Evolutionary conservation across 306 rosid genomes (phyloP).

Genomic region (Aeschynomene evenia): DNA sequence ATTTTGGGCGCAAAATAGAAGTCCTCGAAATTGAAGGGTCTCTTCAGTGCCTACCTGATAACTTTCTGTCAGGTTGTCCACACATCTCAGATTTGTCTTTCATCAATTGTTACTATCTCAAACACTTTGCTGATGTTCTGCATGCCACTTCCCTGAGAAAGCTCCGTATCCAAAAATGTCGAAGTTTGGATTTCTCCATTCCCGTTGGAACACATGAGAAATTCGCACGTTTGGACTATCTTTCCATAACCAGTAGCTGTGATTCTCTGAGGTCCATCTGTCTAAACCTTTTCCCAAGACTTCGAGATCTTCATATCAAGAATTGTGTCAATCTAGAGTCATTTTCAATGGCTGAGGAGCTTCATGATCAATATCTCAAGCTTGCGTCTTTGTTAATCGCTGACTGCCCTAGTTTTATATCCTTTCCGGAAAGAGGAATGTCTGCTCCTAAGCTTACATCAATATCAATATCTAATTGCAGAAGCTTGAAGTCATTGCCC

Average conservation of each 20-base stretch:
- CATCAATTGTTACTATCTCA: neutral
- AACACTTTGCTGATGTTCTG: neutral
- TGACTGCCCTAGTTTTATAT: neutral
- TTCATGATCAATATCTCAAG: neutral
- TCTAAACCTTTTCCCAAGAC: slow-evolving; percentile 7
- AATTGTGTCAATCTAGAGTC: neutral
- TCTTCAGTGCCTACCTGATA: slow-evolving; percentile 4
- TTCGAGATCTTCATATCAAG: neutral
- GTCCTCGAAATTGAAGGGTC: neutral
- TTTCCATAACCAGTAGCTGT: neutral
- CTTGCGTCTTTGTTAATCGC: neutral
- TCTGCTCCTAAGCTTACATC: neutral
- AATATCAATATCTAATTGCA: neutral
- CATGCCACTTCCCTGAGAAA: neutral
- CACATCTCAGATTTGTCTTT: neutral
- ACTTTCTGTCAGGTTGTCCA: neutral
- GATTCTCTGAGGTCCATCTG: neutral
- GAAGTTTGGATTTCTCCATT: neutral
- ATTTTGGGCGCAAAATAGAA: neutral
- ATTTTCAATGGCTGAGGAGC: neutral
- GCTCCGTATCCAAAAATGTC: neutral
- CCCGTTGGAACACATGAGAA: neutral
- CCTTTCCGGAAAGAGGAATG: neutral
- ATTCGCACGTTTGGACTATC: neutral
- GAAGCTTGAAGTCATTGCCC: neutral